phyloP scores from a whole-genome alignment of 2,329 filamentous ascomycete genomes.

The Fusarium dlaminii region DNA sequence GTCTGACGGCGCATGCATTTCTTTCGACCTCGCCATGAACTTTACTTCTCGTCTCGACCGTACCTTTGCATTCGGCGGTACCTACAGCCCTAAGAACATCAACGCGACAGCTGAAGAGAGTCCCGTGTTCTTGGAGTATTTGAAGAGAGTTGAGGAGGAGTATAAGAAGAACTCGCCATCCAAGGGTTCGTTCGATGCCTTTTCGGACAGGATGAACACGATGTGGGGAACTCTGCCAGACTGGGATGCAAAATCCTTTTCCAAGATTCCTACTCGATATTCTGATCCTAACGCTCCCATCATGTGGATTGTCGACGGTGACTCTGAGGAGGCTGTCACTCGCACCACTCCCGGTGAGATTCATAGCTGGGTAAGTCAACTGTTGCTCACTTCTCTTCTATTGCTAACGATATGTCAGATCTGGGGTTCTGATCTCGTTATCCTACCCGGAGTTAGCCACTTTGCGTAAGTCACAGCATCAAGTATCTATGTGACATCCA shows the following conservation, averaged over 20 bases:
- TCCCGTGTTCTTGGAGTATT: not conserved
- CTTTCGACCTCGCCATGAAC: conserved; percentile 1
- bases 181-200: not conserved
- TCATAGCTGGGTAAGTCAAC: not conserved
- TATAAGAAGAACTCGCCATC: not conserved
- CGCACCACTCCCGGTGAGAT: not conserved
- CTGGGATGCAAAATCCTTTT: not conserved
- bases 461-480: not conserved
- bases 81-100: not conserved
- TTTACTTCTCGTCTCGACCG: not conserved
- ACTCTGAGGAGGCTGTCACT: not conserved
- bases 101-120: not conserved
- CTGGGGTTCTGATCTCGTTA: not conserved
- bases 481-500: too few relatives aligned
- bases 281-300: not conserved
- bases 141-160: not conserved
- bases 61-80: not conserved
- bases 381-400: rapidly evolving
- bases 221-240: not conserved
- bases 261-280: not conserved
- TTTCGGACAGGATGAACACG: not conserved
- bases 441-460: not conserved
- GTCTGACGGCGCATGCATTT: not conserved
- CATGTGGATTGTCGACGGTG: not conserved
- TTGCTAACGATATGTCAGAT: not conserved